Base-by-base conservation (phyloP, 208 protist genomes). In the Strigomonas oncopelti region DNA sequence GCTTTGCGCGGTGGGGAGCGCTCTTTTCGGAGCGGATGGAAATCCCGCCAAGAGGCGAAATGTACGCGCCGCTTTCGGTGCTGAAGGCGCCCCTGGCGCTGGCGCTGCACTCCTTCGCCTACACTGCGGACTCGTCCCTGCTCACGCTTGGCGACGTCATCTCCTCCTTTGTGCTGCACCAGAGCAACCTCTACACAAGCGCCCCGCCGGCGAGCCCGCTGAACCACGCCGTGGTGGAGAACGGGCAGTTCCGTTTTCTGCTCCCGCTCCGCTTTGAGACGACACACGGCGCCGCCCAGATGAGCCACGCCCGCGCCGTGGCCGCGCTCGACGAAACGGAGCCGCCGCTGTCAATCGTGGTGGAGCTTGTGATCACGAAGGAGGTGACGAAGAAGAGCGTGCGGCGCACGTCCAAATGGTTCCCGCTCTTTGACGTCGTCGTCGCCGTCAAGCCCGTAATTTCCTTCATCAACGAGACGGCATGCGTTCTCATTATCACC, bases 341-440 rank as follows among this genome's bases (percentile, higher is more conserved):
- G 58, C 13, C 52, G 58, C 13, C 52, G 27, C 38, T 13, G 45
- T 62, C 45, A 4, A 68, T 13, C n/a, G 48, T 69, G 46, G 70
- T 69, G 38, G 27, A 69, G 9, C 61, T 80, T 32, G 61, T 76
- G 24, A 45, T 75, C 16, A 67, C 48, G 27, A 57, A 73, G 22
- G 52, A 28, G 51, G n/a, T 80, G 34, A 63, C 75, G 22, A 29
- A 61, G 22, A 71, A 80, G 57, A 67, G 32, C 46, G 22, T 25
- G 34, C 71, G 36, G n/a, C 71, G 78, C 29, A 69, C 62, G 0
- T 67, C 59, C 48, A 60, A 45, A 22, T 61, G 77, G 11, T 56
- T 79, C 27, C 62, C 67, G 2, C 71, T 73, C 29, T 80, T 76
- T 66, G 79, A 84, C 24, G 70, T 84, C 18, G 46, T 64, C 34